These are phyloP conservation scores for Thalassiosira hispida DNA, from an alignment of 352 stramenopile genomes.

Conservation along the genomic window DNA sequence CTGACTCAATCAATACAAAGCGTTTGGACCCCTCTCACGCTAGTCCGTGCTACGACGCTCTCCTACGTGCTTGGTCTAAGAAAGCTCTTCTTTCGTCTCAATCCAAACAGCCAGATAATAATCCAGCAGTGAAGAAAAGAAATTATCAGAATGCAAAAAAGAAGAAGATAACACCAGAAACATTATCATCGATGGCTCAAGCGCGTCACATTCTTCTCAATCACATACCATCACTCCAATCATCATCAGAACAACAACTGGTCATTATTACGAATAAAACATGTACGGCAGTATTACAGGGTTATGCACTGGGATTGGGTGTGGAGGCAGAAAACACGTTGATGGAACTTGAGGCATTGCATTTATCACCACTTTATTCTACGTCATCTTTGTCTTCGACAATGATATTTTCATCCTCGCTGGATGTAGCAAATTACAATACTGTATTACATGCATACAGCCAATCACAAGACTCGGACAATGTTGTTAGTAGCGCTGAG, in stretches of 20 bases:
- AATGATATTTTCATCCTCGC: not conserved
- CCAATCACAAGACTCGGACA: constrained; percentile 13
- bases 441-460: constrained; percentile 44
- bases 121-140: constrained; percentile 3
- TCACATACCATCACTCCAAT: constrained; percentile 36
- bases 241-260: not conserved
- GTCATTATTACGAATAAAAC: constrained; percentile 41
- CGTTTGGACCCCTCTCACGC: constrained; percentile 17
- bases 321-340: constrained; percentile 34
- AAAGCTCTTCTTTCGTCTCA: constrained; percentile 29
- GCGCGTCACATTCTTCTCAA: constrained; percentile 36
- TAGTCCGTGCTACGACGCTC: constrained; percentile 33
- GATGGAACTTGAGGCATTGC: constrained; percentile 35
- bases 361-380: constrained; percentile 7
- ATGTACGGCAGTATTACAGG: constrained; percentile 32
- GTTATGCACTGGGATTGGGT: constrained; percentile 42
- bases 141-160: not conserved
- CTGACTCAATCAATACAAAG: constrained; percentile 9
- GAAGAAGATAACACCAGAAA: constrained; percentile 6
- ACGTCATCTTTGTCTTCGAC: not conserved
- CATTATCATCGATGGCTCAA: constrained; percentile 8
- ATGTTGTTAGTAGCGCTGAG: constrained; percentile 14
- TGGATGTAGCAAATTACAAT: constrained; percentile 51
- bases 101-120: too few species aligned
- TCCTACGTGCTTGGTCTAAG: constrained; percentile 46